Base-by-base conservation (phyloP, 768 basidiomycete genomes). In the Lactarius sp. region DNA sequence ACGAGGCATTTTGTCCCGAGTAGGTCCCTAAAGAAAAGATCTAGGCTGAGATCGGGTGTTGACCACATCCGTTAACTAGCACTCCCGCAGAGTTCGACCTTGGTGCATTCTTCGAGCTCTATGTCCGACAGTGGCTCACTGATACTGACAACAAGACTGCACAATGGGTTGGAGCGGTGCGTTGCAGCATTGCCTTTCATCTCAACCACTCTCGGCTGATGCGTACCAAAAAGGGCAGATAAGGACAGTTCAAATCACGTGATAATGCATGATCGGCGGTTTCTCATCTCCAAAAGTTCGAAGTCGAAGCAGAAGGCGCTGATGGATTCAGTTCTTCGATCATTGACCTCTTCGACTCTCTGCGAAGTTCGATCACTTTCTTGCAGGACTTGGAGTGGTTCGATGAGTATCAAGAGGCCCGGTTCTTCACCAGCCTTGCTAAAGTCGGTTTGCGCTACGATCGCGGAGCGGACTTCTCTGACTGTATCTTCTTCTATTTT, bases 291-390 rank as follows among this genome's bases (percentile, higher is more conserved):
- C 50, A 42, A 34, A 66, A 90, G 87, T 92, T 92, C 68, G 81
- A 27, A 27, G 27, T 92, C 68, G 81, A 94, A 78, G 80, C 92
- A 60, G 83, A 94, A 76, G 82, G 89, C 65, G 63, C 79, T 12
- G 85, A 91, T 74, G 90, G 90, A 0, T 92, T 95, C 70, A 96
- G 93, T 69, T 94, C 95, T n/a, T 98, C 96, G 0, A 95, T 99
- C 59, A 87, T 94, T 27, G 97, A 99, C 74, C 80, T 99, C 1
- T 98, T 98, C 70, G 94, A 94, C 66, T 97, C 94, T 2, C 80
- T 98, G 59, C 85, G 92, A 56, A 94, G 91, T 69, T 93, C 96
- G 0, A 88, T 94, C 70, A 83, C 84, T 61, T 94, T 97, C 75
- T 75, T 99, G 52, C 83, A 92, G 72, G 90, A 91, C 53, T 77